Base-by-base conservation (phyloP, 495 filamentous ascomycete genomes). In the Xylaria intraflava region DNA sequence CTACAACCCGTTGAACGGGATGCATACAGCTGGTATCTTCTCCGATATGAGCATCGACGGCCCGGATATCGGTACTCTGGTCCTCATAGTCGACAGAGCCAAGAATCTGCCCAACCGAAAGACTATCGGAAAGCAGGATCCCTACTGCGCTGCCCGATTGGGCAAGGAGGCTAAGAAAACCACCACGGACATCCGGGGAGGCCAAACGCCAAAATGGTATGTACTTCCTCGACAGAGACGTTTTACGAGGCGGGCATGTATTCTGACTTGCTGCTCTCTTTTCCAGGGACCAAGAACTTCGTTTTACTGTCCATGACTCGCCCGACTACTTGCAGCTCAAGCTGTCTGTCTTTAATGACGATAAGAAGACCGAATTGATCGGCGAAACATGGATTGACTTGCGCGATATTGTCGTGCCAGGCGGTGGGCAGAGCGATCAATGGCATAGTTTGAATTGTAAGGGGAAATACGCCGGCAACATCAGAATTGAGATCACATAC, bases 81-180 rank as follows among this genome's bases (percentile, higher is more conserved):
- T 99, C 41, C 78, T 90, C 35, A 83, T 99, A 56, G 78, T 99
- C 56, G 94, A 99, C 69, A 80, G 88, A 42, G 89, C 87, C 48
- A 97, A 94, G 79, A 99, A 99, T 66, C 75, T 99, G 49, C 93
- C 94, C 36, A 99, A 97, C 69, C 75, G 89, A 55, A 92, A 92
- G 75, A 89, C 89, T 2, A 95, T 97, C 78, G 92, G 94, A 49
- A 99, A 99, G 73, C 93, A 99, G 72, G 90, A 96, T 67, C 91
- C 94, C 6, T 99, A 96, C 66, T 96, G 90, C 70, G 92, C 94
- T 42, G 90, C 88, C 31, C 79, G 93, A 40, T 70, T 99, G 27
- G 93, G 92, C 9, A 99, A 99, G 68, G 92, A 97, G 70, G 94
- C 92, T 16, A 95, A 95, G 78, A 96, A 96, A 72, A 99, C 93